Percentiles rank a stretch among this genome's conserved stretches.
Evolutionary conservation across 768 basidiomycete genomes (phyloP).

Genomic region (Naganishia antarctica): DNA sequence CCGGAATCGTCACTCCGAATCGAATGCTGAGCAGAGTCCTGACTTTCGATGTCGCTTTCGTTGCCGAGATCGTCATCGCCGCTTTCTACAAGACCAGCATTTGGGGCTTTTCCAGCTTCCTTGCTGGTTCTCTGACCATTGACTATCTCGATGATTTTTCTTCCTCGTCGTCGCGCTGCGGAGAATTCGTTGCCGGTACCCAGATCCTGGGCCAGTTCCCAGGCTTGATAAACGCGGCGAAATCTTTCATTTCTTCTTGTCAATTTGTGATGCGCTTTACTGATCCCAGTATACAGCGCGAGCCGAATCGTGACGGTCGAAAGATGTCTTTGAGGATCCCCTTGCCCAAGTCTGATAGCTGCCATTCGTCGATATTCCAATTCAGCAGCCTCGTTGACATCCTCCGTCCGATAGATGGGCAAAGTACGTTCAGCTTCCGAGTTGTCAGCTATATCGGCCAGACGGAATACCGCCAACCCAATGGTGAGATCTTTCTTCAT

Average conservation of each 20-base stretch:
- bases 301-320: conserved; percentile 32
- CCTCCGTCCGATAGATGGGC: conserved; percentile 37
- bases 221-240: conserved; percentile 44
- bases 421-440: conserved; percentile 28
- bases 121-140: not conserved
- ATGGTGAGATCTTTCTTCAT: conserved; percentile 41
- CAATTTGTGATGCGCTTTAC: conserved; percentile 39
- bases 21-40: conserved; percentile 16
- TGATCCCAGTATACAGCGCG: conserved; percentile 38
- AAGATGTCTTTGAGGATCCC: conserved; percentile 23
- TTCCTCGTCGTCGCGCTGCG: conserved; percentile 1
- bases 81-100: conserved; percentile 6
- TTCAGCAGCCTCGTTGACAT: conserved; percentile 38
- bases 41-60: conserved; percentile 24
- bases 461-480: conserved; percentile 38
- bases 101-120: not conserved
- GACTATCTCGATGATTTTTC: conserved; percentile 6
- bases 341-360: not conserved
- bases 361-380: conserved; percentile 16
- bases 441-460: conserved; percentile 37
- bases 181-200: conserved; percentile 12
- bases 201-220: conserved; percentile 36
- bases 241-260: conserved; percentile 42
- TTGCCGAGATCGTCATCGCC: conserved; percentile 28
- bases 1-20: conserved; percentile 11